phyloP scores from a whole-genome alignment of 2,329 filamentous ascomycete species.

The Ceratocystis papillata region DNA sequence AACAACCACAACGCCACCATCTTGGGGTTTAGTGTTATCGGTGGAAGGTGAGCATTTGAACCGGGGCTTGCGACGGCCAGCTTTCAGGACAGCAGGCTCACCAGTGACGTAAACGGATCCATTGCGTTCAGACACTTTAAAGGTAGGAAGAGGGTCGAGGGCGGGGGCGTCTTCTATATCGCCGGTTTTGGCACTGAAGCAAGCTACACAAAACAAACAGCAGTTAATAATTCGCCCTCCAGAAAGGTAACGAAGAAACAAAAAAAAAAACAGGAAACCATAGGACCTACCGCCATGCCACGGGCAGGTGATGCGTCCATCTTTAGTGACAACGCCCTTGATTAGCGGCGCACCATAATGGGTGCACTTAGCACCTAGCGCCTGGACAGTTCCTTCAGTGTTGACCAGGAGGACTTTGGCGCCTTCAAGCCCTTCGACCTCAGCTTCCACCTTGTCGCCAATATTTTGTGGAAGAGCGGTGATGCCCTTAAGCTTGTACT shows the following conservation, averaged over 20 bases:
- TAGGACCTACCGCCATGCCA: constrained; percentile 75
- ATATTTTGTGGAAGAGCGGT: constrained; percentile 48
- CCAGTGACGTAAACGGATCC: constrained; percentile 76
- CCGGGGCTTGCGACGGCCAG: constrained; percentile 55
- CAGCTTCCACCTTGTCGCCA: constrained; percentile 76
- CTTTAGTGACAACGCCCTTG: constrained; percentile 71
- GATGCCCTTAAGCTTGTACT: constrained; percentile 66
- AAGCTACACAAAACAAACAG: constrained; percentile 46
- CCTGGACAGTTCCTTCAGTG: constrained; percentile 62
- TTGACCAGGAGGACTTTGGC: constrained; percentile 83
- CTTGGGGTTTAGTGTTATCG: constrained; percentile 42
- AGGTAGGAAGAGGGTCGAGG: constrained; percentile 72
- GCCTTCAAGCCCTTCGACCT: constrained; percentile 78
- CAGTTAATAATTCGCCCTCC: background rate
- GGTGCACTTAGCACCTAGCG: constrained; percentile 71
- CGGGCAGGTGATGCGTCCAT: constrained; percentile 79
- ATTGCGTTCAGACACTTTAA: constrained; percentile 68
- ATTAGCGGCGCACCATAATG: constrained; percentile 88
- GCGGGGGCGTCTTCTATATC: constrained; percentile 94
- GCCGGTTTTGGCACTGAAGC: constrained; percentile 79
- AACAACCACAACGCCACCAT: constrained; percentile 63
- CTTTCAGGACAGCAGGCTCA: constrained; percentile 67
- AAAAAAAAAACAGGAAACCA: background rate
- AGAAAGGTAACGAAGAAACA: too few relatives aligned
- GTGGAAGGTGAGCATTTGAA: background rate